These are phyloP conservation scores for Thelephora terrestris DNA, from an alignment of 1,284 basidiomycete species.

Conservation along the genomic window DNA sequence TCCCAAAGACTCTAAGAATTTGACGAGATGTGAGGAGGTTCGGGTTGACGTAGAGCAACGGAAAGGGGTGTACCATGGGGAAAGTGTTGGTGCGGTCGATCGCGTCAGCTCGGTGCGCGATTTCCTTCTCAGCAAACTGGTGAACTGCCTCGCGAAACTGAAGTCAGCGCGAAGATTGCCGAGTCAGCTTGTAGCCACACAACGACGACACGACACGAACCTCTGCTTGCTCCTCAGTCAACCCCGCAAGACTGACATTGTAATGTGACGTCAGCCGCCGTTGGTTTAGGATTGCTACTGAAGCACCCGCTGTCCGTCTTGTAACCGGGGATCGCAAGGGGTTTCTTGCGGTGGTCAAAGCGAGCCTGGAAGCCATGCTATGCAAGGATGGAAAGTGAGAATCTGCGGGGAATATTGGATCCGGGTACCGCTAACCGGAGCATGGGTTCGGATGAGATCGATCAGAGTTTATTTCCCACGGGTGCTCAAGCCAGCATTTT, in stretches of 20 bases:
- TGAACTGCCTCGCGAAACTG: slow-evolving; percentile 75
- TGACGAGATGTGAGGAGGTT: not conserved
- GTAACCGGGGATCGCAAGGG: too few species aligned
- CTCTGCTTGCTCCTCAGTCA: slow-evolving; percentile 77
- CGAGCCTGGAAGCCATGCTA: too few species aligned
- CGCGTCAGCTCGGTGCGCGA: slow-evolving; percentile 75
- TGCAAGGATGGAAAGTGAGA: too few species aligned
- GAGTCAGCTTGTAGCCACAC: not conserved
- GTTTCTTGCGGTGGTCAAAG: too few species aligned
- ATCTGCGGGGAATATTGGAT: too few species aligned
- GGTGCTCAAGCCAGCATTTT: too few species aligned
- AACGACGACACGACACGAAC: slow-evolving; percentile 31
- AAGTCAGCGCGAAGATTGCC: not conserved
- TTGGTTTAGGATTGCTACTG: not conserved
- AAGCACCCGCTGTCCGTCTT: too few species aligned
- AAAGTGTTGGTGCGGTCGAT: slow-evolving; percentile 79
- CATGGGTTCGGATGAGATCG: too few species aligned
- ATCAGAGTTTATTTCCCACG: too few species aligned
- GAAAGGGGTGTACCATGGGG: slow-evolving; percentile 44
- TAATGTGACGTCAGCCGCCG: slow-evolving; percentile 51
- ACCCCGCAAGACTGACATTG: slow-evolving; percentile 68
- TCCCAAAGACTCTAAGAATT: slow-evolving; percentile 71
- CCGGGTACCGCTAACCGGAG: too few species aligned
- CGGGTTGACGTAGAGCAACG: not conserved
- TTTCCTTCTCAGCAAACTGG: slow-evolving; percentile 70